Conservation (phyloP, 306 rosid genomes). For the Citrullus colocynthis region DNA sequence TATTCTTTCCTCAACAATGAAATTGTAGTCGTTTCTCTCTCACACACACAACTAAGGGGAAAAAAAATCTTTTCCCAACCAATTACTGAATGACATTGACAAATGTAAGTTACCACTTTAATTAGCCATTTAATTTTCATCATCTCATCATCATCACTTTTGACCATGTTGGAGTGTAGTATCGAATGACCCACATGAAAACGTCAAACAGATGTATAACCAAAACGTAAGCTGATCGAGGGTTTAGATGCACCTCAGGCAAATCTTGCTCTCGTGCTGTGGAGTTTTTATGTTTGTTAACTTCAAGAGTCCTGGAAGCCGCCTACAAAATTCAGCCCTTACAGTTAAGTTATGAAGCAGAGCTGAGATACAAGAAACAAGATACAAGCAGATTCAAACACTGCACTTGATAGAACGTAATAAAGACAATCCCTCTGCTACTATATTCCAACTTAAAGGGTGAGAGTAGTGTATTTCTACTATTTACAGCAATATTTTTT, state of each 20-base stretch:
- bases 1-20: not conserved
- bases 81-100: not conserved
- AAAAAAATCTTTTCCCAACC: not conserved
- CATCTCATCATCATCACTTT: not conserved
- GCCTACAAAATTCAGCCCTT: slow-evolving; percentile 33
- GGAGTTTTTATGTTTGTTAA: not conserved
- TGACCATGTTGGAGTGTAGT: not conserved
- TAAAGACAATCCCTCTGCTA: not conserved
- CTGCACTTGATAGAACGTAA: not conserved
- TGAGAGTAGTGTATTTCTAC: not conserved
- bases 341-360: slow-evolving; percentile 8
- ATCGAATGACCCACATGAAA: not conserved
- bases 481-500: not conserved
- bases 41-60: not conserved
- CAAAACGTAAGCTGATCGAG: not conserved
- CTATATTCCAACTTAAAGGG: not conserved
- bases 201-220: not conserved
- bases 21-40: not conserved
- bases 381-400: not conserved
- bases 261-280: slow-evolving; percentile 30
- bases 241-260: slow-evolving; percentile 49
- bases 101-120: not conserved
- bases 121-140: not conserved
- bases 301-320: slow-evolving; percentile 23
- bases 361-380: not conserved